These are phyloP conservation scores for Cairneyella variabilis DNA, from an alignment of 495 filamentous ascomycete genomes.

Conservation along the genomic window DNA sequence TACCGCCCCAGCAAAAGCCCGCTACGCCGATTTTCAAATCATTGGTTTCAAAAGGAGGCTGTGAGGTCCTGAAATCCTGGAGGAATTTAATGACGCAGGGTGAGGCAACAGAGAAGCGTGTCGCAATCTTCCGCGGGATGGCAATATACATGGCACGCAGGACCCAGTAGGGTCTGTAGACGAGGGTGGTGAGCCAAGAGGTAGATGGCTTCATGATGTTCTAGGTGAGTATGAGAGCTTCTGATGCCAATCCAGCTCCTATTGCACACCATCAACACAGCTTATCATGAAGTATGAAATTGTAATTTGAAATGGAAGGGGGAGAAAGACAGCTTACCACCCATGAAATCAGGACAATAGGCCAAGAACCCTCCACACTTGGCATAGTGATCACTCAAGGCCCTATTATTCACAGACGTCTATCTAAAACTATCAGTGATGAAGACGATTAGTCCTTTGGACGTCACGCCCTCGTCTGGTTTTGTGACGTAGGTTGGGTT, in stretches of 20 bases:
- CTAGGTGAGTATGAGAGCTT: neutral
- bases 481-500: conserved; percentile 44
- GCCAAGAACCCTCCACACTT: conserved; percentile 43
- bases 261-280: too few relatives aligned
- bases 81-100: conserved; percentile 47
- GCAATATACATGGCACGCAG: conserved; percentile 24
- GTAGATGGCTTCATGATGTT: neutral
- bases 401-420: conserved; percentile 48
- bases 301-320: neutral
- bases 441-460: conserved; percentile 48
- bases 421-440: conserved; percentile 57
- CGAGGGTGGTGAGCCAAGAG: conserved; percentile 21
- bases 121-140: conserved; percentile 29
- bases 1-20: conserved; percentile 61
- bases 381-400: conserved; percentile 51
- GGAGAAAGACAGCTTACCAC: conserved; percentile 36
- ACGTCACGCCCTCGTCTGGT: conserved; percentile 21
- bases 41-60: conserved; percentile 22
- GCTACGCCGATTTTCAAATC: conserved; percentile 39
- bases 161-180: conserved; percentile 6
- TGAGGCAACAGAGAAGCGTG: conserved; percentile 20
- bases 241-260: neutral
- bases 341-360: conserved; percentile 58
- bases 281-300: neutral
- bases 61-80: conserved; percentile 33